Evolutionary conservation across 2,329 filamentous ascomycete genomes (phyloP), one percentile per base, ranked within the genome.

Genomic region (Davidsoniella neocaledoniae): DNA sequence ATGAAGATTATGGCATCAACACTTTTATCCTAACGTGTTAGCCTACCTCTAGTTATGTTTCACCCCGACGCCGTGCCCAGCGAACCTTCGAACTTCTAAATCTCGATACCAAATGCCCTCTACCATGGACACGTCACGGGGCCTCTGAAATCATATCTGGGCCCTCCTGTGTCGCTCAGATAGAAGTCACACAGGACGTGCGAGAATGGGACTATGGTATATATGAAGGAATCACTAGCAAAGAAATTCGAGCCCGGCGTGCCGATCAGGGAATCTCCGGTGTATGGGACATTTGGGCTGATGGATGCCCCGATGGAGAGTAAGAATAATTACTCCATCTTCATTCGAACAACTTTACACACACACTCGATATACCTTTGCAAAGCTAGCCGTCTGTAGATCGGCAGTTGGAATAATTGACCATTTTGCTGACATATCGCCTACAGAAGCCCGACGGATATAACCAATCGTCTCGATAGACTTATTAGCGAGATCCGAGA

Each of bases 181-280:
- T 88, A 19, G 71, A 83, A 58, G 66, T 86, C 54, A 83, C 80
- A 1, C 73, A 85, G 47, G 78, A 79, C 53, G 77, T 93, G 51
- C 74, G 83, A 14, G 85, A 91, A 63, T 91, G 86, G 86, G 81
- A 91, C 64, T 93, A 94, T 60, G 86, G 84, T 42, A 75, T 82
- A 56, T 94, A 93, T 60, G 86, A 94, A 66, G 86, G 86, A 7
- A 73, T 91, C 60, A 86, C 82, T 36, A 81, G 73, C 54, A 65
- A 71, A 14, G 70, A 86, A 56, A 93, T 93, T 60, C 70, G 74
- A 46, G 69, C 71, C 48, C 59, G 67, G 56, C 73, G 74, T 46
- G 69, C 66, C 53, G 67, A 72, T 58, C 67, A 76, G 52, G 83
- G 83, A 6, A 66, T 73, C 17, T 56, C 68, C 39, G 70, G 67